Evolutionary conservation across 1,284 basidiomycete species (phyloP).

Genomic region (Leccinum subspadiceum): DNA sequence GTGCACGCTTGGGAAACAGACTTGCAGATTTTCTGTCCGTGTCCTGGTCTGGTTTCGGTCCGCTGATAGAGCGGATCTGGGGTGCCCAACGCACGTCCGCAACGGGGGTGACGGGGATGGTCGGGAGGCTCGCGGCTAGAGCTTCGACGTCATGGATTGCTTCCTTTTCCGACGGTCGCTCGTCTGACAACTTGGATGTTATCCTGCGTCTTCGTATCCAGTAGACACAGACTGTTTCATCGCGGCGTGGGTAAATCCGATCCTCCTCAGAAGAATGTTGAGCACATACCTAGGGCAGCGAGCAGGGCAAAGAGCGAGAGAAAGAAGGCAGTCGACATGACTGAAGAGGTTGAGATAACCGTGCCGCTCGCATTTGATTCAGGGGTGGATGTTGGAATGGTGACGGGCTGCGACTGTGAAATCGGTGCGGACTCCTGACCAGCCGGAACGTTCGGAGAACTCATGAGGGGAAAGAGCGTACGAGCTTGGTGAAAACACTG

Average conservation of each 20-base stretch:
- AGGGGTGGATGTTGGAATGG: neutral
- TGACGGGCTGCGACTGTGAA: neutral
- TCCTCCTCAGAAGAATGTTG: neutral
- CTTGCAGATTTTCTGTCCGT: constrained; percentile 3
- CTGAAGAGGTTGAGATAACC: neutral
- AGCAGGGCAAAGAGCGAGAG: constrained; percentile 19
- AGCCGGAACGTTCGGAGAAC: constrained; percentile 4
- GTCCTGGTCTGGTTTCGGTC: constrained; percentile 10
- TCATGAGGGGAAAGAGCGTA: constrained; percentile 3
- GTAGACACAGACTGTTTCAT: too few relatives aligned
- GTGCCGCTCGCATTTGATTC: neutral
- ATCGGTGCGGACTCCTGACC: constrained; percentile 12
- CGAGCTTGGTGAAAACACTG: neutral
- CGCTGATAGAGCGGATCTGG: constrained; percentile 36
- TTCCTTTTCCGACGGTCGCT: too few relatives aligned
- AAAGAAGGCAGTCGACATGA: constrained; percentile 2
- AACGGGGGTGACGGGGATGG: constrained; percentile 25
- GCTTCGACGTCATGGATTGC: too few relatives aligned
- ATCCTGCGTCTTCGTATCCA: too few relatives aligned
- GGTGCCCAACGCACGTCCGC: constrained; percentile 41
- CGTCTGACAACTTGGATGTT: too few relatives aligned
- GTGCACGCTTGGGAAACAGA: constrained; percentile 16
- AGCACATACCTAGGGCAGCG: constrained; percentile 21
- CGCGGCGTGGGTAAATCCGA: neutral
- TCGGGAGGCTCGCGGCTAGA: constrained; percentile 3